Conservation (phyloP, 306 rosid species). For the Rosa rugosa region DNA sequence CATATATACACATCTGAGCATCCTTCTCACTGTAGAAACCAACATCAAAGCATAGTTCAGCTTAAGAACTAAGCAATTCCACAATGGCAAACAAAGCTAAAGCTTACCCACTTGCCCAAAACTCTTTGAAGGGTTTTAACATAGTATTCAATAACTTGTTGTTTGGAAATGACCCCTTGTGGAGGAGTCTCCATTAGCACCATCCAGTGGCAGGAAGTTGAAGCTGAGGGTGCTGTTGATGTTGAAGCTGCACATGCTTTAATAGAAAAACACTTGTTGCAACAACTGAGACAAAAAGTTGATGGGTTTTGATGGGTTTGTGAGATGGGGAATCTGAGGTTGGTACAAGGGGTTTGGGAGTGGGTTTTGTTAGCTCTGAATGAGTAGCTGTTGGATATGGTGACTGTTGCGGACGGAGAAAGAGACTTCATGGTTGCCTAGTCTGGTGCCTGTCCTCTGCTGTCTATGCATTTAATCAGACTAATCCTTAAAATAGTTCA, state of each 20-base stretch:
- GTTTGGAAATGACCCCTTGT: conserved; percentile 44
- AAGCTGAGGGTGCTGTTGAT: conserved; percentile 24
- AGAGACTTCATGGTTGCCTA: conserved; percentile 45
- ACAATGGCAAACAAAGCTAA: background rate
- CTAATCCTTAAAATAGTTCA: too few species aligned
- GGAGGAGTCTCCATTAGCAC: conserved; percentile 70
- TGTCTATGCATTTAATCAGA: too few species aligned
- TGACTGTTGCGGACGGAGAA: conserved; percentile 32
- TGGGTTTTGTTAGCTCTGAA: conserved; percentile 29
- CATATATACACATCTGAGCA: conserved; percentile 78
- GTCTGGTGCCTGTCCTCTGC: background rate
- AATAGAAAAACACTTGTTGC: conserved; percentile 15
- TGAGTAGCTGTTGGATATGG: conserved; percentile 29
- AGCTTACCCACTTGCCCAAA: conserved; percentile 55
- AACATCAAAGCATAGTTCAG: conserved; percentile 28
- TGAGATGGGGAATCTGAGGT: conserved; percentile 32
- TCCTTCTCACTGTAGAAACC: conserved; percentile 58
- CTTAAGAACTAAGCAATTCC: background rate
- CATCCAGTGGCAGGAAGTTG: conserved; percentile 62
- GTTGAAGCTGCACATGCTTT: conserved; percentile 38
- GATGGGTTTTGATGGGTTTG: conserved; percentile 16
- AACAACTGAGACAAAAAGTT: conserved; percentile 27
- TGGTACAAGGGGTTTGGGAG: conserved; percentile 31
- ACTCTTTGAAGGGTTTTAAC: conserved; percentile 52
- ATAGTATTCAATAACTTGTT: conserved; percentile 51